Conservation (phyloP, 768 basidiomycete species). For the Baorangia bicolor region DNA sequence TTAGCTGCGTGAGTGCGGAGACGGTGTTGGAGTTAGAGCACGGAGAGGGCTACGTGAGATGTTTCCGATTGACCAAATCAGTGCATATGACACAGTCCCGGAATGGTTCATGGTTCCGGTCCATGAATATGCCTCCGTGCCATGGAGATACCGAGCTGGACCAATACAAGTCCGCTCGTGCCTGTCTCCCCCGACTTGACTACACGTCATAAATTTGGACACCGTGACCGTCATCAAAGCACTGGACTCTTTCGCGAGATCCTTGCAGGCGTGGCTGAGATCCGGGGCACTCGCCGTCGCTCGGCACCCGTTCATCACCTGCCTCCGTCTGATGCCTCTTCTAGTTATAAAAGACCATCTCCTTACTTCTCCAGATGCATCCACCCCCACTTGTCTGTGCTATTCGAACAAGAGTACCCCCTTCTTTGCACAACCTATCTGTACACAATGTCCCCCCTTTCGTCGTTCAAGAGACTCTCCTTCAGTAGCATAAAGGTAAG, state of each 20-base stretch:
- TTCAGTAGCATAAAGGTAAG: conserved; percentile 20
- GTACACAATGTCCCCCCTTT: conserved; percentile 17
- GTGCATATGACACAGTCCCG: neutral
- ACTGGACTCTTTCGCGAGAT: conserved; percentile 7
- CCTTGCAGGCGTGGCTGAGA: conserved; percentile 6
- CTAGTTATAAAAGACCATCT: conserved; percentile 21
- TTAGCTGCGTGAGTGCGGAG: neutral
- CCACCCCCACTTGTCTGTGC: neutral
- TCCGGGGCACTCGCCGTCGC: conserved; percentile 11
- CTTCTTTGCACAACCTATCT: neutral
- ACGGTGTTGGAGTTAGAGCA: neutral
- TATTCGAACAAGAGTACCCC: neutral
- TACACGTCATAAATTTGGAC: neutral
- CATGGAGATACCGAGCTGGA: conserved; percentile 7
- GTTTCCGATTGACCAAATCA: neutral
- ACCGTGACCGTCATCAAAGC: neutral
- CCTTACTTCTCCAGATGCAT: neutral
- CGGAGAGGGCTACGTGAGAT: neutral
- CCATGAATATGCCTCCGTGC: neutral
- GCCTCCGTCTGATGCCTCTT: neutral
- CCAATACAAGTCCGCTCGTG: neutral
- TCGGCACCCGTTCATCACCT: neutral
- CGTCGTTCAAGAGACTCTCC: conserved; percentile 24
- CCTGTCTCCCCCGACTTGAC: neutral
- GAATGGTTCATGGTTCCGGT: neutral